Conservation (phyloP, 352 stramenopile species). For the Blastocystis sp. region DNA sequence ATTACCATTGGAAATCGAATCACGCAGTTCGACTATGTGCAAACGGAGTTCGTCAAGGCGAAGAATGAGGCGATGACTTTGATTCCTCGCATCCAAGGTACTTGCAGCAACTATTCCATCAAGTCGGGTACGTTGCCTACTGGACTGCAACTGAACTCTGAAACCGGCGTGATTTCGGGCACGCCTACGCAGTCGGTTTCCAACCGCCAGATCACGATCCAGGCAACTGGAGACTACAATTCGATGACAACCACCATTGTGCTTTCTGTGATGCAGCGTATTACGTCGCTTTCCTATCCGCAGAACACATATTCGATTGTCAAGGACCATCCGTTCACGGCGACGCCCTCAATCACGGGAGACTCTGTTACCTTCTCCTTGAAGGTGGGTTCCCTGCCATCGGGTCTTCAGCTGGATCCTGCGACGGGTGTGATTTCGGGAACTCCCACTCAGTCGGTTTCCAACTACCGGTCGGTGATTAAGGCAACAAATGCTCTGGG, state of each 20-base stretch:
- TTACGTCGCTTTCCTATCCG: neutral
- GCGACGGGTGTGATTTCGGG: constrained; percentile 13
- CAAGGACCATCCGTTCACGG: neutral
- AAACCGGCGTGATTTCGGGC: neutral
- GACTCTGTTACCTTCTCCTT: neutral
- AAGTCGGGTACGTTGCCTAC: neutral
- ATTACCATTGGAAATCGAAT: neutral
- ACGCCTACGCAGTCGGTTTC: neutral
- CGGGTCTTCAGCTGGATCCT: neutral
- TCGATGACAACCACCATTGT: neutral
- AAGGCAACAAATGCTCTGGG: neutral
- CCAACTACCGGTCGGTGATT: neutral
- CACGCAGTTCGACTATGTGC: neutral
- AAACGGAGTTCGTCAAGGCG: neutral
- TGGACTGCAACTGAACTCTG: neutral
- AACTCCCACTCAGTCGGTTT: neutral
- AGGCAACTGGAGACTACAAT: neutral
- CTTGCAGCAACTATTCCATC: neutral
- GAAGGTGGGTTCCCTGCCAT: neutral
- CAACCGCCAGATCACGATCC: neutral
- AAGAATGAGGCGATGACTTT: neutral
- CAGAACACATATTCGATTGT: neutral
- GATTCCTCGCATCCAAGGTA: neutral
- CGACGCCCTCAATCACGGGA: neutral
- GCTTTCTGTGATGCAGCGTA: neutral